Evolutionary conservation across 1,139 yeast genomes (phyloP), one percentile per base, ranked within the genome.

Genomic region (Scheffersomyces lignicola): DNA sequence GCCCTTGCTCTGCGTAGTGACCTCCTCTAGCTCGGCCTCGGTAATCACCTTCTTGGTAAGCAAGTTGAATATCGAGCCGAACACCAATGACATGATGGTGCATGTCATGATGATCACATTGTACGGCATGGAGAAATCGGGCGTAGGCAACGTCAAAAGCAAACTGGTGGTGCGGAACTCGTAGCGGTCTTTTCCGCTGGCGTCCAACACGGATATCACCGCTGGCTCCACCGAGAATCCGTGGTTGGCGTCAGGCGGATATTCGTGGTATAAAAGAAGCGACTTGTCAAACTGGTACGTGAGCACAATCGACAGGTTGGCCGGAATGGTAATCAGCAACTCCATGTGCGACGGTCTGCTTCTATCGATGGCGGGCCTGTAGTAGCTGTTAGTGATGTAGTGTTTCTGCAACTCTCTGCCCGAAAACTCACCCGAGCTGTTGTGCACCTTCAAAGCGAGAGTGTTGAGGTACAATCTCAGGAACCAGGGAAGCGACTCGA

Each of bases 171-270:
- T 88, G 52, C 98, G 73, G 41, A 83, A 57, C 34, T 79, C 75
- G 48, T 86, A 87, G 24, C 42, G 41, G 1, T 58, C 42, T 5
- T 51, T 46, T 4, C 43, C 39, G 10, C 51, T 42, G n/a, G 53
- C 48, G 13, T 53, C 48, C 4, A 74, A 43, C 0, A 85, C 76
- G 1, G 84, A 74, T 8, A 89, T 68, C 5, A 88, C 84, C 3
- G 92, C 96, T 0, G 97, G 95, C 28, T 92, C 95, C 27, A 94
- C 80, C 38, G 92, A 92, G 58, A 92, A 94, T 0, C 99, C 99
- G 49, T 92, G 97, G 57, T 94, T 94, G 2, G 99, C 98, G 67
- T 94, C 99, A 1, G 99, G 98, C 9, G 98, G 98, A 52, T 94
- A 94, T 56, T 94, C 98, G 7, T 92, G 85, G 45, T 87, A 81